phyloP scores from a whole-genome alignment of 2,329 filamentous ascomycete genomes.

The Diaporthe sp. region DNA sequence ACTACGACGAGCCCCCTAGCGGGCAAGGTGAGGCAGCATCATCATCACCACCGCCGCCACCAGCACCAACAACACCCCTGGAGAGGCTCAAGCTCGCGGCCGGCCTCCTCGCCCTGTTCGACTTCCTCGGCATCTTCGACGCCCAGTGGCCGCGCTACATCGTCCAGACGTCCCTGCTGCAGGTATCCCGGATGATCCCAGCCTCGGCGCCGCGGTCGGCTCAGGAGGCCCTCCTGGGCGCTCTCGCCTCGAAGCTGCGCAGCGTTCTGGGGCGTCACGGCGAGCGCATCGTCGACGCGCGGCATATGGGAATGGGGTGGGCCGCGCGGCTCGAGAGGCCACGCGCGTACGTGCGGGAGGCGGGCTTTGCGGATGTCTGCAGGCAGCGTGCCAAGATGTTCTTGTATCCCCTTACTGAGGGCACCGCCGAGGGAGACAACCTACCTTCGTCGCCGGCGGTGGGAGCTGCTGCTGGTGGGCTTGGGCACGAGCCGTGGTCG shows the following conservation, averaged over 20 bases:
- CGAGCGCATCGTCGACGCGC: background rate
- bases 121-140: slow-evolving; percentile 35
- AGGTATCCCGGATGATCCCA: slow-evolving; percentile 27
- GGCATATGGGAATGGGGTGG: slow-evolving; percentile 19
- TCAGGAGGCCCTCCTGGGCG: slow-evolving; percentile 23
- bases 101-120: slow-evolving; percentile 34
- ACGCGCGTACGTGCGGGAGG: background rate
- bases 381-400: slow-evolving; percentile 30
- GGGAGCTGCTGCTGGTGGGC: slow-evolving; percentile 2
- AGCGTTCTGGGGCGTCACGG: background rate
- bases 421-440: background rate
- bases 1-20: background rate
- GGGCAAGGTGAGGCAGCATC: background rate
- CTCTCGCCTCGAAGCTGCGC: slow-evolving; percentile 30
- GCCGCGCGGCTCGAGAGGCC: background rate
- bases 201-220: background rate
- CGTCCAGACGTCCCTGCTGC: slow-evolving; percentile 20
- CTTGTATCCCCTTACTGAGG: slow-evolving; percentile 6
- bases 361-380: background rate
- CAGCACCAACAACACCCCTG: background rate
- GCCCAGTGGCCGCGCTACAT: slow-evolving; percentile 40
- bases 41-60: background rate
- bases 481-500: slow-evolving; percentile 36
- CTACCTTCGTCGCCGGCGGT: background rate
- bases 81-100: slow-evolving; percentile 34